phyloP scores from a whole-genome alignment of 192 early-diverging fungal species.

The Entophlyctis luteolus region DNA sequence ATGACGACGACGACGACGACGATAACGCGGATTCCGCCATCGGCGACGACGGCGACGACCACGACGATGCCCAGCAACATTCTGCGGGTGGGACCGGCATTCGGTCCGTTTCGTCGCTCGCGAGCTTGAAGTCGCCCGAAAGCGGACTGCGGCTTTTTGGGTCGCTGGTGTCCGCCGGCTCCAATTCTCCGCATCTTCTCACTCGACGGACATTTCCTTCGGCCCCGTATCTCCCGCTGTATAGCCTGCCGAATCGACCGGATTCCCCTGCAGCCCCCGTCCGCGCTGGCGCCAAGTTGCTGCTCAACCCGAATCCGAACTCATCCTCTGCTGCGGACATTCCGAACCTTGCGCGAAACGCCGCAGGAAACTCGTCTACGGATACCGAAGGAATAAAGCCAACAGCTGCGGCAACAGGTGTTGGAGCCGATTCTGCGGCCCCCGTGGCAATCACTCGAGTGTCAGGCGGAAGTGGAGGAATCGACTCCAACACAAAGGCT shows the following conservation, averaged over 20 bases:
- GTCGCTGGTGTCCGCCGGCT: too few relatives aligned
- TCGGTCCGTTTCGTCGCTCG: background rate
- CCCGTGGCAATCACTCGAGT: background rate
- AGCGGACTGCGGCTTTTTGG: too few relatives aligned
- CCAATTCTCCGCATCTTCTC: background rate
- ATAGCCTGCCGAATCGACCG: background rate
- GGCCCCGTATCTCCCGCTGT: slow-evolving; percentile 16
- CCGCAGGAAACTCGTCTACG: background rate
- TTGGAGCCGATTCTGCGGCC: background rate
- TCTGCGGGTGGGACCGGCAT: background rate
- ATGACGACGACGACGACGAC: background rate
- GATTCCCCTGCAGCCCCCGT: slow-evolving; percentile 1
- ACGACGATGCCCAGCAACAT: background rate
- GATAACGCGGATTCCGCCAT: background rate
- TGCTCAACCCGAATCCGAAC: slow-evolving; percentile 25
- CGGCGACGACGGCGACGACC: background rate
- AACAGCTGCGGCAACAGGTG: too few relatives aligned
- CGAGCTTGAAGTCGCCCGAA: background rate
- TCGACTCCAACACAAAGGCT: background rate
- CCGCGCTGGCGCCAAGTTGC: background rate
- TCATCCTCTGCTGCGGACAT: slow-evolving; percentile 24
- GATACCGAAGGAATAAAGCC: background rate
- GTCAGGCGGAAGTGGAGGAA: background rate
- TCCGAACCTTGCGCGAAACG: background rate
- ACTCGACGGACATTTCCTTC: slow-evolving; percentile 18